Percentiles rank a stretch among this genome's conserved stretches.
Evolutionary conservation across 1,139 yeast species (phyloP).

Genomic region (Blastobotrys buckinghamii): DNA sequence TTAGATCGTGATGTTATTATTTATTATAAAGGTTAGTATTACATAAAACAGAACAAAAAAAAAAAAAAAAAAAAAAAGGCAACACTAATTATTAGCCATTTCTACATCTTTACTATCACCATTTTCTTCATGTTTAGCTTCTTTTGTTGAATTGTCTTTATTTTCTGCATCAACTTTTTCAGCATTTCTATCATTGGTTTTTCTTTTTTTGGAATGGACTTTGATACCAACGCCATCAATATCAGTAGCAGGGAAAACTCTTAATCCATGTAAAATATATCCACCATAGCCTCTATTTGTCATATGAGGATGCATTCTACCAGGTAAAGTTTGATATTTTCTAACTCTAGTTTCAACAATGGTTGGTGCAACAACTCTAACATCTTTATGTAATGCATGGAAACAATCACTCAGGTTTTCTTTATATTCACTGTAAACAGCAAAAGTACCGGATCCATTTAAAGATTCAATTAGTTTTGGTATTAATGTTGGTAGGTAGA

Average conservation of each 20-base stretch:
- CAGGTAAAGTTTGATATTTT: slow-evolving; percentile 87
- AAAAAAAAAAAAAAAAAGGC: too few relatives aligned
- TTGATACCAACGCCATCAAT: slow-evolving; percentile 35
- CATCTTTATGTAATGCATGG: slow-evolving; percentile 58
- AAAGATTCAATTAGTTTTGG: slow-evolving; percentile 56
- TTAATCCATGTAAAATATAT: slow-evolving; percentile 68
- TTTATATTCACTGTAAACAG: slow-evolving; percentile 72
- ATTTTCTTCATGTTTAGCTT: neutral
- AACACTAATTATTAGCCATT: too few relatives aligned
- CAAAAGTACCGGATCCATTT: slow-evolving; percentile 87
- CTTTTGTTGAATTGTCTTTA: neutral
- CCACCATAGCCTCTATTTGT: slow-evolving; percentile 94
- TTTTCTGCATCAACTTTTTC: neutral
- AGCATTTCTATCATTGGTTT: neutral
- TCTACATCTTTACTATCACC: neutral
- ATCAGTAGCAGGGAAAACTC: slow-evolving; percentile 65
- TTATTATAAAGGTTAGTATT: too few relatives aligned
- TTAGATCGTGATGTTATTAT: neutral
- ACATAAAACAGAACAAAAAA: too few relatives aligned
- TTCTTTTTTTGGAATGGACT: slow-evolving; percentile 23
- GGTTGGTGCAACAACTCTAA: slow-evolving; percentile 74
- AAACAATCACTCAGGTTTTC: slow-evolving; percentile 72
- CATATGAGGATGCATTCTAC: slow-evolving; percentile 93
- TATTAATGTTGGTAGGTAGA: slow-evolving; percentile 61
- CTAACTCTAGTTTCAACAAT: slow-evolving; percentile 79